These are phyloP conservation scores for Phytophthora pseudosyringae DNA, from an alignment of 352 stramenopile genomes.

Conservation along the genomic window DNA sequence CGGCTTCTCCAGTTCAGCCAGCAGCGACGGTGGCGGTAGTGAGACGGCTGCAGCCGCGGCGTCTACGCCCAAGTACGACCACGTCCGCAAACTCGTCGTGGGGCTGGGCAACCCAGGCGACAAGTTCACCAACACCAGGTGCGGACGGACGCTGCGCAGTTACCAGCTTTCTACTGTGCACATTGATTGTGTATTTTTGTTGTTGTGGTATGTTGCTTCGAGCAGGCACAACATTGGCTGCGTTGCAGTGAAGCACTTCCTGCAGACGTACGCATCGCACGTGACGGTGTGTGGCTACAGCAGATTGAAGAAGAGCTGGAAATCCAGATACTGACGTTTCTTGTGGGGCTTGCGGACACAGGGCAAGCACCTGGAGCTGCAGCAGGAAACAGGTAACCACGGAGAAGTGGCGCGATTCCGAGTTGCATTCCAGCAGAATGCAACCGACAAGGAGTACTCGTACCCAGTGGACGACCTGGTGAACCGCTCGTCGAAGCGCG, in stretches of 20 bases:
- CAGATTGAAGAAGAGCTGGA: neutral
- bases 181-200: neutral
- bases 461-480: conserved; percentile 78
- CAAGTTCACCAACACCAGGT: conserved; percentile 85
- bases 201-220: neutral
- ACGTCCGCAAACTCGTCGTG: conserved; percentile 84
- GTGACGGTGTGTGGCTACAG: conserved; percentile 53
- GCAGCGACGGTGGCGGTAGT: neutral
- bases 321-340: neutral
- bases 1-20: conserved; percentile 20
- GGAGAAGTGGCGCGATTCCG: conserved; percentile 70
- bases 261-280: conserved; percentile 66
- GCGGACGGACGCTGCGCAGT: neutral
- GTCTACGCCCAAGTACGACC: conserved; percentile 53
- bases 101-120: conserved; percentile 87
- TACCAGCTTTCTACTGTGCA: neutral
- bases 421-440: conserved; percentile 69
- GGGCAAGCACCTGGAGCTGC: conserved; percentile 52
- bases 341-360: conserved; percentile 14
- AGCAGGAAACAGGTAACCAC: conserved; percentile 67
- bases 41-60: conserved; percentile 2
- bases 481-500: conserved; percentile 71
- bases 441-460: conserved; percentile 37
- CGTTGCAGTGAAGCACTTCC: conserved; percentile 67
- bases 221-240: conserved; percentile 84